Base-by-base conservation (phyloP, 176 grass and related monocot species). In the Neostapfia colusana region DNA sequence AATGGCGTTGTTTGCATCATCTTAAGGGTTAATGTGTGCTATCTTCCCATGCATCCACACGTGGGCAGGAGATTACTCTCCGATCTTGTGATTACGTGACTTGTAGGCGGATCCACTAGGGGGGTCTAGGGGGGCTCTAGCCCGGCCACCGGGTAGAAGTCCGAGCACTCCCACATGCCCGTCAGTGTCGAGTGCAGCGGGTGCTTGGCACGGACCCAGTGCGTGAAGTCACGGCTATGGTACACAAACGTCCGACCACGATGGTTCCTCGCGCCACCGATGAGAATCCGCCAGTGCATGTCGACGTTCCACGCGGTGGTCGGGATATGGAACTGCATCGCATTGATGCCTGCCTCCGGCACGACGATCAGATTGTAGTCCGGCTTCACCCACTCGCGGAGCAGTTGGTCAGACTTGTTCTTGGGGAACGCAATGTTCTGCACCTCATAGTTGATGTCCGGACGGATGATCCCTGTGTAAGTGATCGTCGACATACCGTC, bases 161-260 rank as follows among this genome's bases (percentile, higher is more conserved):
- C 31, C 31, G 31, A 3, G 3, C 31, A 31, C 31, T 31, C 31
- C 31, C 31, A 31, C 31, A 31, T 31, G 2, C 31, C 90, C 7
- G 90, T 88, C 1, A 35, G 27, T 23, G 76, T 67, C 56, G 90
- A 86, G 79, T 93, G 85, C 81, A 97, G 44, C 67, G 93, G 76
- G 54, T 76, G 71, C 72, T 59, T 59, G 15, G 72, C 72, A 1
- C 39, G 38, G 0, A 0, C 17, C 72, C 72, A 74, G 0, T 0
- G 3, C 54, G 1, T 3, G 23, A 74, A 74, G 23, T 74, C 70
- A 0, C 8, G 38, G 64, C 77, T 79, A 6, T 17, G 6, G 77
- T 79, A 79, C 0, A 69, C 37, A 10, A 15, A 44, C 6, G 50
- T 65, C 7, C 58, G 1, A 0, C 65, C 77, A 0, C 4, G 74